phyloP scores from a whole-genome alignment of 495 filamentous ascomycete genomes.

The Annulohypoxylon nitens region DNA sequence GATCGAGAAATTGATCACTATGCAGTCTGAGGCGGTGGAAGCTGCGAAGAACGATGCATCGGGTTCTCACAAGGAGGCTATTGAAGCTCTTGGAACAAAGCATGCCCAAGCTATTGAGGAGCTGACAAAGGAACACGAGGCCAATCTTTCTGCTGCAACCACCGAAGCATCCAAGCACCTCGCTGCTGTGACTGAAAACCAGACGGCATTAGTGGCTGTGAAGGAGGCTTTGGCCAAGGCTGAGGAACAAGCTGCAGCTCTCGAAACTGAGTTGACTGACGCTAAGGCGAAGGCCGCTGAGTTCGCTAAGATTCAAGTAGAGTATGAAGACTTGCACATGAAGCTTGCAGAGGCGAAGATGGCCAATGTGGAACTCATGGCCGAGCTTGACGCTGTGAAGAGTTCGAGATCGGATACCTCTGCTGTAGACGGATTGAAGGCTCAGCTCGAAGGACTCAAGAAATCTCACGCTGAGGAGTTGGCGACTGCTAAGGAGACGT shows the following conservation, averaged over 20 bases:
- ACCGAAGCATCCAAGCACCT: conserved; percentile 44
- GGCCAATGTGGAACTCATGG: conserved; percentile 66
- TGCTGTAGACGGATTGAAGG: conserved; percentile 58
- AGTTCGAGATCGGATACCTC: conserved; percentile 67
- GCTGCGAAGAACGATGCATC: conserved; percentile 53
- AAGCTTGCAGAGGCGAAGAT: conserved; percentile 67
- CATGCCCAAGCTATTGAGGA: conserved; percentile 59
- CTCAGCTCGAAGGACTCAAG: conserved; percentile 58
- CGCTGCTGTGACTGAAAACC: conserved; percentile 40
- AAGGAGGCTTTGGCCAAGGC: conserved; percentile 48
- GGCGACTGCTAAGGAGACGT: conserved; percentile 40
- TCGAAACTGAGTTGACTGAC: conserved; percentile 45
- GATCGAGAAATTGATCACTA: conserved; percentile 61
- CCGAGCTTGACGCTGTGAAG: conserved; percentile 65
- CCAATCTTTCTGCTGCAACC: conserved; percentile 40
- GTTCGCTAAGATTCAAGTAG: conserved; percentile 56
- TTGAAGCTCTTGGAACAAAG: conserved; percentile 57
- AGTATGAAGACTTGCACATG: conserved; percentile 60
- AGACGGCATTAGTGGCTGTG: conserved; percentile 34
- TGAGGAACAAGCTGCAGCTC: conserved; percentile 36
- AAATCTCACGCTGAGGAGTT: conserved; percentile 53
- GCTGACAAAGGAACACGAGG: conserved; percentile 57
- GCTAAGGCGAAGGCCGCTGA: conserved; percentile 50
- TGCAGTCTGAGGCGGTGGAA: conserved; percentile 60
- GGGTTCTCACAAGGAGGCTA: conserved; percentile 48